Percentiles rank a stretch among this genome's conserved stretches.
Conservation (phyloP, 768 basidiomycete species). For the Hericium alpestre region DNA sequence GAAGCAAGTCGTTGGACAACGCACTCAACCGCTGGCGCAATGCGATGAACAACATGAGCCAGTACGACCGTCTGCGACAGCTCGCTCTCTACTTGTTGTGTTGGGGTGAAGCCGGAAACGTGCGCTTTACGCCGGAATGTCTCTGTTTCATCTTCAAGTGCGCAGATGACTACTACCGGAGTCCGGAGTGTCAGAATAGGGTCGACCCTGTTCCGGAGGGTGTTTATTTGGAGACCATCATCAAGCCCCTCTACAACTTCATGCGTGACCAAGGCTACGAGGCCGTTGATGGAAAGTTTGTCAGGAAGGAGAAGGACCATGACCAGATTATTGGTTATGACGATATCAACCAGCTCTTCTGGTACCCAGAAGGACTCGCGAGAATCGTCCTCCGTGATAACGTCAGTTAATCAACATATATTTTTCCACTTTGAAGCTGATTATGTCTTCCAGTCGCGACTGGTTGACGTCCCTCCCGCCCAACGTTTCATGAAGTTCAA, state of each 20-base stretch:
- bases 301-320: conserved; percentile 89
- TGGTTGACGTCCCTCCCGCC: conserved; percentile 83
- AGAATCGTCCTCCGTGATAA: conserved; percentile 85
- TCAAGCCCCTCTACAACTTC: conserved; percentile 92
- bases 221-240: conserved; percentile 79
- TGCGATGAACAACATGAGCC: conserved; percentile 99
- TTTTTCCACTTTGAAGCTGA: neutral
- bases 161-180: conserved; percentile 98
- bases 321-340: conserved; percentile 97
- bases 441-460: conserved; percentile 51
- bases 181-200: conserved; percentile 92
- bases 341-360: conserved; percentile 98
- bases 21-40: conserved; percentile 93
- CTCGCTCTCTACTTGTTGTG: conserved; percentile 92
- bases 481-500: conserved; percentile 91
- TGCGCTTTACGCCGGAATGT: conserved; percentile 93
- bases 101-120: conserved; percentile 98
- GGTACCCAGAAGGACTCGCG: conserved; percentile 97
- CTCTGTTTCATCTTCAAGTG: conserved; percentile 99
- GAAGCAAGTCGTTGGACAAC: conserved; percentile 79
- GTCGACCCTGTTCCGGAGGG: conserved; percentile 92
- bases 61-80: conserved; percentile 95
- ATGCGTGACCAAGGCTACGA: conserved; percentile 98
- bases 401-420: conserved; percentile 32
- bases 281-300: conserved; percentile 88